Evolutionary conservation across 2,329 filamentous ascomycete genomes (phyloP).

Genomic region (Fusarium tjaetaba): DNA sequence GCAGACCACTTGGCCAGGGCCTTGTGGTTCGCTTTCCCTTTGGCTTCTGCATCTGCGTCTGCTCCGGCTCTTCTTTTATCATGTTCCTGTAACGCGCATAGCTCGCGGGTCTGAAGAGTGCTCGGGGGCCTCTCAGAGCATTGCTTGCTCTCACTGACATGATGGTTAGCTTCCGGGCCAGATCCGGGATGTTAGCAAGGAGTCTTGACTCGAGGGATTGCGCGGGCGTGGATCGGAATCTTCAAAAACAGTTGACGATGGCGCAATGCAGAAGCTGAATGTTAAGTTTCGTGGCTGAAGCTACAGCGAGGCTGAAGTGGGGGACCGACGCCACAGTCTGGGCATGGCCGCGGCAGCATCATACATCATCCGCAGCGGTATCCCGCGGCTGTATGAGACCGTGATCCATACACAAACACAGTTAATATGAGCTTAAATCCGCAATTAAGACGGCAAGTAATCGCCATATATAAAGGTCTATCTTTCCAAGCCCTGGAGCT

Average conservation of each 20-base stretch:
- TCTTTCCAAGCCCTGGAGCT: neutral
- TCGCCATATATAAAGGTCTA: constrained; percentile 87
- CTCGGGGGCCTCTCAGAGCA: neutral
- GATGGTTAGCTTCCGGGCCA: fast-evolving
- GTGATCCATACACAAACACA: constrained; percentile 6
- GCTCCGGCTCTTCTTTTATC: neutral
- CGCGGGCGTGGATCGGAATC: neutral
- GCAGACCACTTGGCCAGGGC: neutral
- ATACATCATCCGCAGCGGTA: constrained; percentile 17
- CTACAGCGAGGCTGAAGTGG: constrained; percentile 22
- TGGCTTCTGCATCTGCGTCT: neutral
- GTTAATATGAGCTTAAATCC: constrained; percentile 53
- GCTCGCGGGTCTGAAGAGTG: neutral
- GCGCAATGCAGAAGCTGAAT: neutral
- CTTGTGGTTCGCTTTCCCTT: neutral
- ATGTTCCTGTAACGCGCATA: neutral
- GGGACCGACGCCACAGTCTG: constrained; percentile 26
- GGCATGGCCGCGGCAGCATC: constrained; percentile 16
- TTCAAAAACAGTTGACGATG: neutral
- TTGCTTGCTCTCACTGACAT: neutral
- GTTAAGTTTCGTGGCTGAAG: constrained; percentile 30
- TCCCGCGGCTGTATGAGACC: neutral
- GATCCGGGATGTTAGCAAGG: neutral
- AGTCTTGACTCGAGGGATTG: neutral
- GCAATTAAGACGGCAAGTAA: constrained; percentile 78